A percentile compares a stretch with the other conserved stretches of the same genome.
Evolutionary conservation across 164 flowering plant genomes (phyloP).

Genomic region (Nelumbo lutea): DNA sequence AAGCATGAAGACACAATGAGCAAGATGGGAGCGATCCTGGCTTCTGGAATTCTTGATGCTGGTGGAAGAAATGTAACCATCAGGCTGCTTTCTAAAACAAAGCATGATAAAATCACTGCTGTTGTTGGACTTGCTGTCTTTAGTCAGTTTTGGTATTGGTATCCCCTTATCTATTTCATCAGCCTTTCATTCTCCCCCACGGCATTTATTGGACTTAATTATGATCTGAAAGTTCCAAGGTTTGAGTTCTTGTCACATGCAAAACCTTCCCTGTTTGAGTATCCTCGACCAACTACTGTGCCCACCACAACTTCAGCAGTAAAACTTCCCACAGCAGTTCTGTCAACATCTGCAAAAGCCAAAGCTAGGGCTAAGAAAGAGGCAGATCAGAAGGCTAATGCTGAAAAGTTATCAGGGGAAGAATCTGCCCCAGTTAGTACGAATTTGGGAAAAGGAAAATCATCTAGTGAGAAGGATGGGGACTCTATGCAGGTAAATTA

Average conservation of each 20-base stretch:
- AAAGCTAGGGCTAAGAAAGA: slow-evolving; percentile 96
- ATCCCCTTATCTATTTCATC: slow-evolving; percentile 86
- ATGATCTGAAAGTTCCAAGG: slow-evolving; percentile 84
- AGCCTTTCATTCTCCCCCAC: slow-evolving; percentile 94
- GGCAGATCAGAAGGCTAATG: slow-evolving; percentile 74
- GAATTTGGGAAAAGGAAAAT: slow-evolving; percentile 55
- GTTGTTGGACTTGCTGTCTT: slow-evolving; percentile 96
- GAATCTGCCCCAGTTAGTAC: slow-evolving; percentile 39
- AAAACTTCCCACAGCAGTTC: slow-evolving; percentile 86
- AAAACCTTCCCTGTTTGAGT: slow-evolving; percentile 91
- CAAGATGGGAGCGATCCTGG: slow-evolving; percentile 99
- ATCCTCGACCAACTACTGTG: slow-evolving; percentile 85
- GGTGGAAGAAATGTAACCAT: slow-evolving; percentile 99
- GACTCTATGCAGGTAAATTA: slow-evolving; percentile 86
- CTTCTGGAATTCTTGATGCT: slow-evolving; percentile 98
- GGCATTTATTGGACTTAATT: slow-evolving; percentile 89
- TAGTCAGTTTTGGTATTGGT: slow-evolving; percentile 99
- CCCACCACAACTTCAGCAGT: slow-evolving; percentile 77
- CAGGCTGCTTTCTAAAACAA: slow-evolving; percentile 81
- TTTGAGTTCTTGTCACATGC: slow-evolving; percentile 95
- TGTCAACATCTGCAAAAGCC: slow-evolving; percentile 92
- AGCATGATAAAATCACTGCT: slow-evolving; percentile 92
- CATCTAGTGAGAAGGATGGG: slow-evolving; percentile 67
- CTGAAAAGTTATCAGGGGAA: slow-evolving; percentile 48
- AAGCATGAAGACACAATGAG: slow-evolving; percentile 99